These are phyloP conservation scores for Didymella arachidicola DNA, from an alignment of 2,329 filamentous ascomycete genomes.

Conservation along the genomic window DNA sequence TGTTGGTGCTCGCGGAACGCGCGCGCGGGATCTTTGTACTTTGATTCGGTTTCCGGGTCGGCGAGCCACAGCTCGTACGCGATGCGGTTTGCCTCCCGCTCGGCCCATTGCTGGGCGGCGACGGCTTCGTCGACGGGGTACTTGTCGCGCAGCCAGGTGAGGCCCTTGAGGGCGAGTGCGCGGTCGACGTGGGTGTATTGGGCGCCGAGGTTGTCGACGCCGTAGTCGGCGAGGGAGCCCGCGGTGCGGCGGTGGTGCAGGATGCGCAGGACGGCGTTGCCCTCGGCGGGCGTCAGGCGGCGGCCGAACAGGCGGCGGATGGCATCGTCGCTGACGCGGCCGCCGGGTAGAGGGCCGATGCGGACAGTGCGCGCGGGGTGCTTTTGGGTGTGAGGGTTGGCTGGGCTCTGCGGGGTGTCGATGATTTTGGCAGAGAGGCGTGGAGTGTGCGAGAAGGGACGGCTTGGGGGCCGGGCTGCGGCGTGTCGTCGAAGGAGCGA, in stretches of 20 bases:
- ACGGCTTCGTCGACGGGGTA: slow-evolving; percentile 53
- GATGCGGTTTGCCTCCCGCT: slow-evolving; percentile 50
- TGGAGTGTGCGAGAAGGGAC: slow-evolving; percentile 36
- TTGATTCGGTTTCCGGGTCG: slow-evolving; percentile 50
- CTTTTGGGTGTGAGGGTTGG: slow-evolving; percentile 24
- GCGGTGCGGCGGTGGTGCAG: slow-evolving; percentile 51
- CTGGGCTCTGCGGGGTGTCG: slow-evolving; percentile 35
- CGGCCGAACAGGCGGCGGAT: slow-evolving; percentile 46
- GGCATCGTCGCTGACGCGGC: slow-evolving; percentile 34
- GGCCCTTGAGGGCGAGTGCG: slow-evolving; percentile 39
- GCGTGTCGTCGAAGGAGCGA: slow-evolving; percentile 28
- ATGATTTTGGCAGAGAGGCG: slow-evolving; percentile 36
- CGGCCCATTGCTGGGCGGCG: slow-evolving; percentile 51
- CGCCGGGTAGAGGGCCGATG: slow-evolving; percentile 44
- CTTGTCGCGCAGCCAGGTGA: slow-evolving; percentile 47
- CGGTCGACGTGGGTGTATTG: slow-evolving; percentile 40
- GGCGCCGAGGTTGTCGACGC: slow-evolving; percentile 45
- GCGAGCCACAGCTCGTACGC: slow-evolving; percentile 49
- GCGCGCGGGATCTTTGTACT: slow-evolving; percentile 49
- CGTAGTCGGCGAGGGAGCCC: slow-evolving; percentile 51
- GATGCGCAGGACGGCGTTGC: slow-evolving; percentile 50
- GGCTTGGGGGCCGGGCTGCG: slow-evolving; percentile 27
- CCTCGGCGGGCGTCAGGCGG: slow-evolving; percentile 36
- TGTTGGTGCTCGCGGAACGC: slow-evolving; percentile 46
- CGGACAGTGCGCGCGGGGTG: slow-evolving; percentile 41